These are phyloP conservation scores for Eudorina sp. DNA, from an alignment of 139 green algal species.

Conservation along the genomic window DNA sequence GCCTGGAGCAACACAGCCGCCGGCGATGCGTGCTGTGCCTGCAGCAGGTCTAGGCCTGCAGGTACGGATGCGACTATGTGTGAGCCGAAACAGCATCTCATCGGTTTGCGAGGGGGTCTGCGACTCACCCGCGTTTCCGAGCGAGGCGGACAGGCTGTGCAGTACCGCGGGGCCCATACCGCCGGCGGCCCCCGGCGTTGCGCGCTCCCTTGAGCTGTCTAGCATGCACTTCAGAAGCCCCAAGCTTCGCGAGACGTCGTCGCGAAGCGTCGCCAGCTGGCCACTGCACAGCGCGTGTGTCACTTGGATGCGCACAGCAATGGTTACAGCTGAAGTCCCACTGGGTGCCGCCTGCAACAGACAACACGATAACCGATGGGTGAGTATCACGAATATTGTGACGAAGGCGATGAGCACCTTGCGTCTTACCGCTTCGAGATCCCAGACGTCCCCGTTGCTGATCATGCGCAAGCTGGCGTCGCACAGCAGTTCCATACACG, in stretches of 20 bases:
- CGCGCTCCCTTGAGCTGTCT: not conserved
- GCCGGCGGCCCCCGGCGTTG: too few species aligned
- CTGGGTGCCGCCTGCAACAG: not conserved
- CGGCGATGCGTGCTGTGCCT: not conserved
- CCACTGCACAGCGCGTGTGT: not conserved
- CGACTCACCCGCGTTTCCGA: conserved; percentile 28
- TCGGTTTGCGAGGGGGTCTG: too few species aligned
- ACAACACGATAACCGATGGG: too few species aligned
- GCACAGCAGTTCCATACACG: conserved; percentile 28
- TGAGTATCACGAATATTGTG: too few species aligned
- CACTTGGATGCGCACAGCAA: not conserved
- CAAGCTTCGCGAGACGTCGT: conserved; percentile 1
- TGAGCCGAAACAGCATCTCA: not conserved
- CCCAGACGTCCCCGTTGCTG: too few species aligned
- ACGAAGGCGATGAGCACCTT: too few species aligned
- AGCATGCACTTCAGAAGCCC: not conserved
- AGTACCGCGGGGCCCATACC: not conserved
- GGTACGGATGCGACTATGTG: not conserved
- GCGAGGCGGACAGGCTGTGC: conserved; percentile 22
- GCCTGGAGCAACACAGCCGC: conserved; percentile 13
- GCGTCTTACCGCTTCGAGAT: too few species aligned
- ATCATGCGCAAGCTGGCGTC: not conserved
- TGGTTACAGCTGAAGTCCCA: not conserved
- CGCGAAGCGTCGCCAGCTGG: not conserved
- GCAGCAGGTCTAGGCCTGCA: conserved; percentile 36